These are phyloP conservation scores for Magnusiomyces fungicola DNA, from an alignment of 1,139 yeast species.

Conservation along the genomic window DNA sequence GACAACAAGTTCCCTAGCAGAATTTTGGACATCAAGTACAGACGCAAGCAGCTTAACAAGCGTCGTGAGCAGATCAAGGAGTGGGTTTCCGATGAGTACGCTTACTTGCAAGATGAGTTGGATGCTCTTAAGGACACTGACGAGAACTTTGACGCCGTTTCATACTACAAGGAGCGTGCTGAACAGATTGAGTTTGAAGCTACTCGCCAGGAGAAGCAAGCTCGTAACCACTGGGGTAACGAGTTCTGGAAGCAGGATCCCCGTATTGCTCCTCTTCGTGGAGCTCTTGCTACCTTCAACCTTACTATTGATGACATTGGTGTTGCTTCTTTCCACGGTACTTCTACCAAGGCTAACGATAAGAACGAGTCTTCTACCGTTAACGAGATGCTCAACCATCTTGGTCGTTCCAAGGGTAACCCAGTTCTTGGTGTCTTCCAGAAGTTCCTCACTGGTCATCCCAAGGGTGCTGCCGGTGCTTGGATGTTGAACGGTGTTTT, in stretches of 20 bases:
- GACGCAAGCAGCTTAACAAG: slow-evolving; percentile 80
- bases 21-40: slow-evolving; percentile 82
- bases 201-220: slow-evolving; percentile 74
- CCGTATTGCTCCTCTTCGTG: slow-evolving; percentile 94
- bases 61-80: slow-evolving; percentile 71
- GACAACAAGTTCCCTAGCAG: slow-evolving; percentile 74
- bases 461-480: slow-evolving; percentile 99
- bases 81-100: slow-evolving; percentile 81
- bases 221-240: slow-evolving; percentile 93
- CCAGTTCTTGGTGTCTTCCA: slow-evolving; percentile 98
- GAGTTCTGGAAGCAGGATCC: slow-evolving; percentile 87
- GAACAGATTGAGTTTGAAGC: slow-evolving; percentile 87
- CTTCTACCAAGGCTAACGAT: slow-evolving; percentile 96
- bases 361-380: slow-evolving; percentile 93
- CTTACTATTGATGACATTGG: slow-evolving; percentile 91
- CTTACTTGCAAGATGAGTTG: slow-evolving; percentile 63
- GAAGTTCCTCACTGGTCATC: slow-evolving; percentile 98
- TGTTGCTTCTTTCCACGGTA: slow-evolving; percentile 99
- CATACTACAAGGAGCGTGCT: slow-evolving; percentile 70
- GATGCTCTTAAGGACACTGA: slow-evolving; percentile 44
- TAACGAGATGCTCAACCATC: slow-evolving; percentile 85
- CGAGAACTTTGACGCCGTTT: slow-evolving; percentile 58
- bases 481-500: slow-evolving; percentile 99
- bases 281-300: slow-evolving; percentile 90
- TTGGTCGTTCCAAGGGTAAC: slow-evolving; percentile 96